Percentiles rank a stretch among this genome's conserved stretches.
Evolutionary conservation across 2,329 filamentous ascomycete genomes (phyloP).

Genomic region (Calonectria henricotiae): DNA sequence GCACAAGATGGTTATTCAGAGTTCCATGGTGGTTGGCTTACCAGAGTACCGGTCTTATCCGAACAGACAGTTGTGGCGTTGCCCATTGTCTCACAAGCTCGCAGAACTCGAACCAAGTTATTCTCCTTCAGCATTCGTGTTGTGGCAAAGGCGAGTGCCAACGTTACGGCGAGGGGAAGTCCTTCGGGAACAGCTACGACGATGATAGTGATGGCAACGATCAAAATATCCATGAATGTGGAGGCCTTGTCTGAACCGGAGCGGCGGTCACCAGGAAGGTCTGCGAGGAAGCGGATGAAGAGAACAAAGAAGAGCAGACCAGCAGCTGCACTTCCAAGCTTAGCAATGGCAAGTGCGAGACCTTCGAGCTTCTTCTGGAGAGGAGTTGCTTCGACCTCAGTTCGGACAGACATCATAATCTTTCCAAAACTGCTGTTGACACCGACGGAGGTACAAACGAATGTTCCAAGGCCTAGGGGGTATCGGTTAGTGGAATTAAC

Average conservation of each 20-base stretch:
- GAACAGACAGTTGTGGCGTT: constrained; percentile 83
- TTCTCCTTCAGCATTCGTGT: constrained; percentile 81
- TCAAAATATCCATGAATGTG: constrained; percentile 67
- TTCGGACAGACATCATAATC: constrained; percentile 70
- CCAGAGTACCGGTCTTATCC: constrained; percentile 64
- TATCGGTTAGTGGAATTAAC: constrained; percentile 7
- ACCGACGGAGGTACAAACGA: constrained; percentile 69
- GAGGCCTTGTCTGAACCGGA: constrained; percentile 32
- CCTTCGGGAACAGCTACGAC: constrained; percentile 76
- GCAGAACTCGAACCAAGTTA: constrained; percentile 77
- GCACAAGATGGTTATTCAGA: constrained; percentile 49
- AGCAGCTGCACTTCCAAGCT: constrained; percentile 64
- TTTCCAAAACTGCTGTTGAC: constrained; percentile 68
- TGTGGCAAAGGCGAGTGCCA: constrained; percentile 78
- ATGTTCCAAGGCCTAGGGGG: constrained; percentile 64
- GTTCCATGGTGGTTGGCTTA: neutral
- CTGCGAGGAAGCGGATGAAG: constrained; percentile 35
- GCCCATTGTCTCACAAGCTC: constrained; percentile 80
- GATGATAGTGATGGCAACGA: constrained; percentile 74
- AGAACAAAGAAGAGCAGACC: constrained; percentile 38
- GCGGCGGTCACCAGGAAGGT: constrained; percentile 32
- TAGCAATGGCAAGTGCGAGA: constrained; percentile 56
- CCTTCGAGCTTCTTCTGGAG: constrained; percentile 67
- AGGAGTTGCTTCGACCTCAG: constrained; percentile 67
- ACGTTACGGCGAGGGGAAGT: constrained; percentile 76